Evolutionary conservation across 352 stramenopile genomes (phyloP).

Genomic region (Pythium biforme): DNA sequence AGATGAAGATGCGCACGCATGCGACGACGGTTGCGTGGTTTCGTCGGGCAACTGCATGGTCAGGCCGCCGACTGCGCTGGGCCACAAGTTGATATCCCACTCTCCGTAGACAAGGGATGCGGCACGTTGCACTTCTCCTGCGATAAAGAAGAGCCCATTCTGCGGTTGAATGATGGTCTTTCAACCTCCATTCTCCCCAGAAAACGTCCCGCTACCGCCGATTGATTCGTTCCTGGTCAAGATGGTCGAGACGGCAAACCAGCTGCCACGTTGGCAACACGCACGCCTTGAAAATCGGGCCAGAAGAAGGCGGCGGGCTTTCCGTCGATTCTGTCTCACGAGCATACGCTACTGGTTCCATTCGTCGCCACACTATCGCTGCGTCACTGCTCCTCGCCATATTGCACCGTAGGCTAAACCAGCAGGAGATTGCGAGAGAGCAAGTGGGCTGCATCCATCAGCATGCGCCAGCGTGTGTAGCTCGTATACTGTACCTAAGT

Average conservation of each 20-base stretch:
- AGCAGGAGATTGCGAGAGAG: not conserved
- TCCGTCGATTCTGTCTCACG: conserved; percentile 15
- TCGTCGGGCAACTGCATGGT: conserved; percentile 25
- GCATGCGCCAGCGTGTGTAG: not conserved
- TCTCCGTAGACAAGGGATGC: conserved; percentile 25
- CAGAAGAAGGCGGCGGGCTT: conserved; percentile 14
- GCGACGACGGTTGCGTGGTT: conserved; percentile 4
- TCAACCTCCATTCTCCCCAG: not conserved
- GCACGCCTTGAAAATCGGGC: conserved; percentile 10
- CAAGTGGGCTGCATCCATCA: not conserved
- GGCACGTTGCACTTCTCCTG: conserved; percentile 10
- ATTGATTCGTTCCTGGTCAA: not conserved
- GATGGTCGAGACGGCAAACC: not conserved
- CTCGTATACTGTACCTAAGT: not conserved
- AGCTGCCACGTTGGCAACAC: conserved; percentile 17
- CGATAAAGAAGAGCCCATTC: conserved; percentile 14
- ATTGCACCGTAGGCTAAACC: not conserved
- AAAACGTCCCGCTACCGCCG: conserved; percentile 1
- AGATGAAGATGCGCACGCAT: conserved; percentile 8
- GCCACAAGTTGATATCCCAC: conserved; percentile 33
- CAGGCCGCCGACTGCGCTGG: conserved; percentile 16
- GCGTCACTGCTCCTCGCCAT: not conserved
- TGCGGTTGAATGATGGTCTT: conserved; percentile 3
- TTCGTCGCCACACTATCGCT: not conserved
- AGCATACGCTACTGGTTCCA: too few relatives aligned